Percentiles rank a stretch among this genome's conserved stretches.
Conservation (phyloP, 805 yeast species). For the Saccharomycopsis sp. region DNA sequence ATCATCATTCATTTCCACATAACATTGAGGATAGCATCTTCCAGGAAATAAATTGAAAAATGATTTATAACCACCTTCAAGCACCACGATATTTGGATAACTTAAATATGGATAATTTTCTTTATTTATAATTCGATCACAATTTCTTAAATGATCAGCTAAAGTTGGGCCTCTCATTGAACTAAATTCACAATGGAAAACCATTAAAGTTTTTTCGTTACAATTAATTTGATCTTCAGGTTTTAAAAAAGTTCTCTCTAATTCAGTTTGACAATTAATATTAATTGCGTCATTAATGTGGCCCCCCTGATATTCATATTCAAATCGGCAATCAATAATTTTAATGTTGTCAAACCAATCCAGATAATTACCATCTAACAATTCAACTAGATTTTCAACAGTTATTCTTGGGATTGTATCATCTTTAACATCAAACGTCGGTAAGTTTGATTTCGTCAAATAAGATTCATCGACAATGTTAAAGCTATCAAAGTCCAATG, state of each 20-base stretch:
- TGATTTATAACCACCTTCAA: conserved; percentile 86
- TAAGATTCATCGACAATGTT: conserved; percentile 8
- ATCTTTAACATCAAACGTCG: conserved; percentile 38
- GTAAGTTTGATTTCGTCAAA: conserved; percentile 30
- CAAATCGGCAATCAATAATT: conserved; percentile 85
- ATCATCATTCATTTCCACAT: conserved; percentile 78
- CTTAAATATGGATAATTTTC: conserved; percentile 72
- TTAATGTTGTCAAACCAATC: conserved; percentile 48
- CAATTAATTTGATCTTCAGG: conserved; percentile 13
- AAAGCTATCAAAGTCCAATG: conserved; percentile 7
- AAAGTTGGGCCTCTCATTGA: conserved; percentile 90
- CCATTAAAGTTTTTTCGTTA: conserved; percentile 41
- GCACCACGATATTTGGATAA: conserved; percentile 82
- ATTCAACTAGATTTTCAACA: conserved; percentile 35
- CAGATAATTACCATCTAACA: conserved; percentile 32
- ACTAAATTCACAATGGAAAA: conserved; percentile 94
- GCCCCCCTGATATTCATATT: conserved; percentile 89
- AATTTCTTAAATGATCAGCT: conserved; percentile 78
- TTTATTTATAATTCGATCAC: conserved; percentile 70
- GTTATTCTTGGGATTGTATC: conserved; percentile 53
- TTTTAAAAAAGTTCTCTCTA: conserved; percentile 49
- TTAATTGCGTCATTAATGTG: conserved; percentile 83
- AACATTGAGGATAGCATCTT: conserved; percentile 68
- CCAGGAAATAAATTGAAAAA: conserved; percentile 56
- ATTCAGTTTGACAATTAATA: conserved; percentile 58